Evolutionary conservation across 2,329 filamentous ascomycete species (phyloP), one percentile per base, ranked within the genome.

Genomic region (Dactylellina sp.): DNA sequence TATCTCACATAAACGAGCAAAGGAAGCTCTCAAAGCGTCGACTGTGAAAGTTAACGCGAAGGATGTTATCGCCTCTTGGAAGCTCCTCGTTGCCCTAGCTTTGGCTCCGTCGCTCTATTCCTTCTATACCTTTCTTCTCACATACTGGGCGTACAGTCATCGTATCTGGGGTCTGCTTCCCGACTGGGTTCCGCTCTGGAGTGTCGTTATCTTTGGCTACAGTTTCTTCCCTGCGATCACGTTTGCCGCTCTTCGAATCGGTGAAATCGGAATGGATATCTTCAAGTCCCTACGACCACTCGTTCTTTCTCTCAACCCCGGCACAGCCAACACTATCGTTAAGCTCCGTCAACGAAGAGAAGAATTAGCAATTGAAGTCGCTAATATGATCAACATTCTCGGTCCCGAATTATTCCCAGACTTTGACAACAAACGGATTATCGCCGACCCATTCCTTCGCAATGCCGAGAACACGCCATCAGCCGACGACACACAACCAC

Each of bases 211-310:
- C 7, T 86, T 88, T 40, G 91, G 93, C 55, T 89, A 91, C 83
- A 85, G 92, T 52, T 83, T 96, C 76, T 97, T 97, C 84, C 91
- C 93, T 4, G 86, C 89, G 22, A 90, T 97, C 78, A 97, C 93
- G 0, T 97, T 96, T 81, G 93, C 93, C 2, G 92, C 95, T 5
- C 88, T 99, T 59, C 90, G 95, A 9, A 96, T 98, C 77, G 95
- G 95, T 50, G 95, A 99, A 82, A 90, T 96, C n/a, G 95, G 94
- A 59, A 97, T 99, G 93, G 95, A 99, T 80, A 97, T 99, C 64
- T 84, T 95, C 83, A 99, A 98, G 82, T 98, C 94, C 0, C 86
- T 99, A 14, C 88, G 92, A 7, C 95, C 95, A 4, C 86, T 99
- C 7, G 84, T 96, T 49, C 85, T 97, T 35, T 95, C 91, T 76